These are phyloP conservation scores for Pseudovirgaria hyperparasitica DNA, from an alignment of 2,329 filamentous ascomycete species.

Conservation along the genomic window DNA sequence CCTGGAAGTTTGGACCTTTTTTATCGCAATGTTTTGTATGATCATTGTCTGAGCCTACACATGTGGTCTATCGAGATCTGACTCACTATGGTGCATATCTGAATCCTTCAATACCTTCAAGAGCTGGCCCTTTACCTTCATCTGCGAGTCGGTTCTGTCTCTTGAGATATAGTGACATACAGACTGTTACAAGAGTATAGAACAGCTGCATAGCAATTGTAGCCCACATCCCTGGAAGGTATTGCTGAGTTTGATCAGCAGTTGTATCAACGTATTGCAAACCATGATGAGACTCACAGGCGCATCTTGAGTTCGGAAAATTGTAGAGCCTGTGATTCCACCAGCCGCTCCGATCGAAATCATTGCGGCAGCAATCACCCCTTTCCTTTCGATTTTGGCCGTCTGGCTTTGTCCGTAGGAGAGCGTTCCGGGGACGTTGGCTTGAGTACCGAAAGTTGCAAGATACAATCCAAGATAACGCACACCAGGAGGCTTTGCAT, in stretches of 20 bases:
- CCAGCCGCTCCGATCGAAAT: constrained; percentile 14
- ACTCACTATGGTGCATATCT: constrained; percentile 12
- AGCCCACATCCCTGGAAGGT: constrained; percentile 17
- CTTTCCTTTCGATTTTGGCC: constrained; percentile 16
- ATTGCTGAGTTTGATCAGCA: constrained; percentile 10
- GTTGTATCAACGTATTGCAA: constrained; percentile 1
- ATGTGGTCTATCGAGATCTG: no score
- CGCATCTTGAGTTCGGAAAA: constrained; percentile 15
- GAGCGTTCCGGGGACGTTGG: constrained; percentile 10
- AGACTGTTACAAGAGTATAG: constrained; percentile 12
- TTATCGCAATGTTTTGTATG: no score
- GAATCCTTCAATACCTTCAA: constrained; percentile 16
- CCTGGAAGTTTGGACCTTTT: no score
- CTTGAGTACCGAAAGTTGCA: constrained; percentile 11
- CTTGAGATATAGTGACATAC: constrained; percentile 14
- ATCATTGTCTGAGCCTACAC: no score
- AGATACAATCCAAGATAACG: constrained; percentile 15
- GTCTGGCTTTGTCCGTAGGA: constrained; percentile 19
- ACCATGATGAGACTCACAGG: constrained; percentile 8
- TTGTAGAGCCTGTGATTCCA: constrained; percentile 14
- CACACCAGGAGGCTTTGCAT: constrained; percentile 10
- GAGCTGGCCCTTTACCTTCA: constrained; percentile 9
- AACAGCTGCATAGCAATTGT: constrained; percentile 15
- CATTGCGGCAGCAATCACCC: constrained; percentile 18
- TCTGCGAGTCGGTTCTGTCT: constrained; percentile 13